Base-by-base conservation (phyloP, 2,329 filamentous ascomycete species). In the Alternaria brassicae region DNA sequence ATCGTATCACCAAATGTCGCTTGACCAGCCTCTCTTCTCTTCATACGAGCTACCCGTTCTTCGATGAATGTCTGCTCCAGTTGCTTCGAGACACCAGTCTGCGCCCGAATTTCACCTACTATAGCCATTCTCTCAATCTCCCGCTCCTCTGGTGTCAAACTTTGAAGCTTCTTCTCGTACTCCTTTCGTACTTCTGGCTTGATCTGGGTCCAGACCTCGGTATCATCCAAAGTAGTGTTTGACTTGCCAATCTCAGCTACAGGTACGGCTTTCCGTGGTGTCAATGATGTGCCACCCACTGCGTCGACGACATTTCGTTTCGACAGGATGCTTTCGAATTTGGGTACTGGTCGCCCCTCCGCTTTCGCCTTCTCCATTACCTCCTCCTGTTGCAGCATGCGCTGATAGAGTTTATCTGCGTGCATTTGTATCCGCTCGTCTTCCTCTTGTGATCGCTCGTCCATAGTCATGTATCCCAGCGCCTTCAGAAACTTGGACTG, bases 401-500 rank as follows among this genome's bases (percentile, higher is more conserved):
- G 88, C 72, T 94, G 91, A 78, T 93, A 99, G 39, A 99, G 84
- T 63, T 87, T 87, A 80, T 99, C 95, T 59, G 94, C 94, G 77
- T 97, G 93, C 89, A 98, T 92, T 79, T 98, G 95, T 62, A 99
- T 81, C 60, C 57, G 92, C 68, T 90, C 87, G 76, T 97, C 93
- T 70, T 97, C 91, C 51, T 91, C 85, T 28, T 88, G 84, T 0
- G 84, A 80, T 8, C 89, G 81, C 21, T 88, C 86, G 42, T 90
- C 86, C 62, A 86, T 82, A 25, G 86, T 87, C 7, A 96, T 85
- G 75, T 97, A 98, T 4, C 95, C 95, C 17, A 99, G 81, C 1
- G 93, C 93, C 78, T 94, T 93, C 27, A 99, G 81, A 69, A 99
- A 93, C 77, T 94, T 90, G 86, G 88, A 88, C 80, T 99, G 95